Evolutionary conservation across 1,284 basidiomycete species (phyloP).

Genomic region (Pholiota adiposa): DNA sequence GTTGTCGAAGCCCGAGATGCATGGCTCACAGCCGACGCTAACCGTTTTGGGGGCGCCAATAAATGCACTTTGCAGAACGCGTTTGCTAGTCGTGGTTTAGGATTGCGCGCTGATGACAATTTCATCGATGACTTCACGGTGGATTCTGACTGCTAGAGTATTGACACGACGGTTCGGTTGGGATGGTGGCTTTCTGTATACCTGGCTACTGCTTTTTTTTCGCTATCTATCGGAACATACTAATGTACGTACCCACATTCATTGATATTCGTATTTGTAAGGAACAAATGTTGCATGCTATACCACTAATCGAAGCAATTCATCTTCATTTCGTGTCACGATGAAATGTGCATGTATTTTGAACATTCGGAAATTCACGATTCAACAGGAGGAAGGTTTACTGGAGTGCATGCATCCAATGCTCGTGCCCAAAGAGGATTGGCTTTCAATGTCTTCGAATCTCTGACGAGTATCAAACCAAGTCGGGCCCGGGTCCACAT

Average conservation of each 20-base stretch:
- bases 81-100: constrained; percentile 56
- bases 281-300: not conserved
- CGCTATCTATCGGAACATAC: not conserved
- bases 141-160: constrained; percentile 38
- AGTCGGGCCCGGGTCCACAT: constrained; percentile 75
- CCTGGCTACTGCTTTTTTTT: not conserved
- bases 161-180: not conserved
- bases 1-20: constrained; percentile 47
- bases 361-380: not conserved
- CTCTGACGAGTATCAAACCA: constrained; percentile 68
- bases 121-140: constrained; percentile 40
- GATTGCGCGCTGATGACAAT: constrained; percentile 42
- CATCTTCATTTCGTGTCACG: too few relatives aligned
- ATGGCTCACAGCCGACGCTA: constrained; percentile 57
- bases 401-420: constrained; percentile 44
- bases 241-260: not conserved
- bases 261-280: not conserved
- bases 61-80: constrained; percentile 49
- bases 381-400: not conserved
- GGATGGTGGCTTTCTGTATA: not conserved
- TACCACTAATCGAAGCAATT: not conserved
- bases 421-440: constrained; percentile 57
- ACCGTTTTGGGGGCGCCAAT: constrained; percentile 52
- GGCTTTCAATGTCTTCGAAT: constrained; percentile 56
- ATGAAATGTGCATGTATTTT: not conserved